Evolutionary conservation across 2,329 filamentous ascomycete species (phyloP), one percentile per base, ranked within the genome.

Genomic region (Fusarium cicatricum): DNA sequence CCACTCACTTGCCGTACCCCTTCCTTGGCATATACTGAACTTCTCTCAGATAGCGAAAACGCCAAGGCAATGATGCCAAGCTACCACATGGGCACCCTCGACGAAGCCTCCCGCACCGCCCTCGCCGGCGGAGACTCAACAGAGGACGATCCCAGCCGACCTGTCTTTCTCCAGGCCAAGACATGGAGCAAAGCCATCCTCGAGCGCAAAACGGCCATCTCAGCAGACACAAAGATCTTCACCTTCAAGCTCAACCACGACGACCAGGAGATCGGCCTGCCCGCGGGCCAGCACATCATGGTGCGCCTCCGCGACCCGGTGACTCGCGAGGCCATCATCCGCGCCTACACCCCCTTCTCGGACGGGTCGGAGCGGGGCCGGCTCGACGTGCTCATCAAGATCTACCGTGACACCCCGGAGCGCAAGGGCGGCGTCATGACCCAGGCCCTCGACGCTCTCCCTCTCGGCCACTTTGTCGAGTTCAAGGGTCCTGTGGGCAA

Each of bases 401-500:
- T 96, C 15, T 97, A 97, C 77, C 84, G 85, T 60, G 84, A 87
- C 45, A 84, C 80, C 0, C 73, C 78, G 2, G 78, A 78, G 4
- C 74, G 73, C 3, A 79, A 80, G 21, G 91, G 91, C 10, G 92
- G 92, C 0, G 88, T 85, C 66, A 96, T 97, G 92, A 94, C 90
- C 2, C 85, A 85, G 72, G 90, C 90, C 0, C 80, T 97, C 2
- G 90, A 96, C 58, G 73, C 83, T 11, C 78, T 97, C 2, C 86
- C 89, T 0, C 62, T 91, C 0, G 91, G 90, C 10, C 85, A 91
- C 59, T 81, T 80, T 38, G 86, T 95, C 48, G 91, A 96, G 44
- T 89, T 96, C 79, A 96, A 95, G 75, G 92, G 93, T 0, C 93
- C 93, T 0, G 88, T 92, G 5, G 93, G 93, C 8, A 91, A 91